These are phyloP conservation scores for Ceratobasidium papillatum DNA, from an alignment of 1,284 basidiomycete species.

Conservation along the genomic window DNA sequence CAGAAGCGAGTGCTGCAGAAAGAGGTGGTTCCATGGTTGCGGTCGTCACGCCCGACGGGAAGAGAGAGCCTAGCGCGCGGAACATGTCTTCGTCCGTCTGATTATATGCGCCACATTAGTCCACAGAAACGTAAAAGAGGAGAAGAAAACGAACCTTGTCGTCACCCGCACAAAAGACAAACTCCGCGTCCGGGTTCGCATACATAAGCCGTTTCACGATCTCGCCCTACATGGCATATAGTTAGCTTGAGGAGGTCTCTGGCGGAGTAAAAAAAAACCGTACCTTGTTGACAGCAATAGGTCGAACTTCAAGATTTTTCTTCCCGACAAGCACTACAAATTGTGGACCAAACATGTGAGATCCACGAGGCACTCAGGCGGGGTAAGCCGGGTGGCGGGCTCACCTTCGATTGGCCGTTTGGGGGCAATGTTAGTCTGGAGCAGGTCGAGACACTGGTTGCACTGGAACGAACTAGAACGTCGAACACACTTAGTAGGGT, in stretches of 20 bases:
- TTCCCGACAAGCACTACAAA: conserved; percentile 86
- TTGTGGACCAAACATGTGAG: conserved; percentile 1
- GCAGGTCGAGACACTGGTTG: conserved; percentile 93
- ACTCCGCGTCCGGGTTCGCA: conserved; percentile 91
- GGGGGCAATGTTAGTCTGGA: conserved; percentile 90
- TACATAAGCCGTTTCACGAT: conserved; percentile 95
- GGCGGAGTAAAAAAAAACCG: conserved; percentile 31
- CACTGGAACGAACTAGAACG: conserved; percentile 83
- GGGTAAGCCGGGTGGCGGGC: conserved; percentile 39
- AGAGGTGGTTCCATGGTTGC: conserved; percentile 76
- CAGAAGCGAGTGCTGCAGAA: conserved; percentile 64
- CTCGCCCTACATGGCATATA: conserved; percentile 68
- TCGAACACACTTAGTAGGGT: conserved; percentile 42
- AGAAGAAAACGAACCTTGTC: conserved; percentile 78
- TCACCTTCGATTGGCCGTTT: conserved; percentile 87
- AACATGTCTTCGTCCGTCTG: conserved; percentile 98
- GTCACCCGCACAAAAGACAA: conserved; percentile 97
- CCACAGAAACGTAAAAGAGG: conserved; percentile 7
- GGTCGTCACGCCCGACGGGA: conserved; percentile 59
- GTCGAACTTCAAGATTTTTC: conserved; percentile 98
- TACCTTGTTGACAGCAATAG: conserved; percentile 92
- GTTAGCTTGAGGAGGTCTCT: not conserved
- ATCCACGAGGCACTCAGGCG: not conserved
- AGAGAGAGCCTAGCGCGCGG: conserved; percentile 75
- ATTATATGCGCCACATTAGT: conserved; percentile 10